Base-by-base conservation (phyloP, 1,139 yeast species). In the Yamadazyma songkhlaensis region DNA sequence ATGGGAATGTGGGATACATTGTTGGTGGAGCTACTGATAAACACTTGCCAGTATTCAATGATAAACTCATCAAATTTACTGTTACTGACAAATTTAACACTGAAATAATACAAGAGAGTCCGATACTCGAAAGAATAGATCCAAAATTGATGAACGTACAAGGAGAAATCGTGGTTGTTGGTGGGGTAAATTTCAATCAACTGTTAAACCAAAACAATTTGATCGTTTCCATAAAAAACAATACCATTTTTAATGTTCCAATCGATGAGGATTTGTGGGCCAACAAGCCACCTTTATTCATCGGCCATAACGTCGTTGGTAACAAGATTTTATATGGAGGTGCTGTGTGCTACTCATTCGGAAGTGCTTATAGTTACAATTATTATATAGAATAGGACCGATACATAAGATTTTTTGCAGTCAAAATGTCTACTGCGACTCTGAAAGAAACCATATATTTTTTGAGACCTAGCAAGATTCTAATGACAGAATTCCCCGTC, bases 271-370 rank as follows among this genome's bases (percentile, higher is more conserved):
- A 47, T 0, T 48, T 61, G 0, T 74, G 81, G 76, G 28, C 39
- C 5, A 38, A 55, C 2, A 42, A 50, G 1, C 63, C 74, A 2
- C 84, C 86, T 1, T 60, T 84, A 44, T 60, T 83, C 21, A 71
- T 80, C n/a, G 92, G 92, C 0, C 77, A 76, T 48, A 75, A 71
- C 24, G 38, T 77, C 29, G 59, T 65, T 3, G 47, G 49, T 9
- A 33, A 45, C 10, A 41, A 47, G 1, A 50, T 79, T 4, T 48
- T 79, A 28, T 86, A 85, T 4, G 95, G 95, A 4, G 95, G 95
- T 2, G 90, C 84, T 0, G 88, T 85, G 2, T 86, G 95, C 54
- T 86, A 84, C 51, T 84, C 92, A 1, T 86, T 85, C 62, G 95
- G 95, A 0, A 77, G 88, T 22, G 76, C 71, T 32, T 82, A 82